Evolutionary conservation across 768 basidiomycete species (phyloP).

Genomic region (Amanita exitialis): DNA sequence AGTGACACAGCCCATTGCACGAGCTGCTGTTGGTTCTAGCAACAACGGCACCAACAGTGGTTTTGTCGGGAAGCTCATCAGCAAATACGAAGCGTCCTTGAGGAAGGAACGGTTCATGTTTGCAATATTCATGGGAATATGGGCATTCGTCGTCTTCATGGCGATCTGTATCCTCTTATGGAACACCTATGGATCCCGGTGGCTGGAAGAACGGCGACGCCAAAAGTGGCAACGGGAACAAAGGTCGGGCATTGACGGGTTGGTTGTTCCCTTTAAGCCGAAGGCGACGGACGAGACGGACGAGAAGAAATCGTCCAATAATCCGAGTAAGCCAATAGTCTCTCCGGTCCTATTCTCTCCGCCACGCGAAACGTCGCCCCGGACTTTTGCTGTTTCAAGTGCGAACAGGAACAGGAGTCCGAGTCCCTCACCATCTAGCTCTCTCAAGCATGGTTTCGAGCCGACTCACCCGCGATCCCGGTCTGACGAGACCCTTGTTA

Average conservation of each 20-base stretch:
- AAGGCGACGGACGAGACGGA: slow-evolving; percentile 7
- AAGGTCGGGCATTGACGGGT: slow-evolving; percentile 34
- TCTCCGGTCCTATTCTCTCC: slow-evolving; percentile 7
- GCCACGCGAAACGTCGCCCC: neutral
- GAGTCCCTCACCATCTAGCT: slow-evolving; percentile 11
- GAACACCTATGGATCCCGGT: slow-evolving; percentile 50
- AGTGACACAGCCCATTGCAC: slow-evolving; percentile 68
- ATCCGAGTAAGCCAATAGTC: slow-evolving; percentile 6
- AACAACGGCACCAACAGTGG: slow-evolving; percentile 39
- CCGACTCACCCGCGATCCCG: neutral
- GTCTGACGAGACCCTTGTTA: slow-evolving; percentile 2
- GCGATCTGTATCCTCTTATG: slow-evolving; percentile 61
- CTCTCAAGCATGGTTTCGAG: neutral
- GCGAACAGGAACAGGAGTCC: slow-evolving; percentile 3
- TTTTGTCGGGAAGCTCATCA: slow-evolving; percentile 63
- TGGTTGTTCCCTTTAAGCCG: slow-evolving; percentile 25
- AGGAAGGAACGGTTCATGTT: slow-evolving; percentile 83
- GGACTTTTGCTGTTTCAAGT: slow-evolving; percentile 9
- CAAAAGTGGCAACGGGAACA: slow-evolving; percentile 44
- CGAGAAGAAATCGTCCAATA: slow-evolving; percentile 18
- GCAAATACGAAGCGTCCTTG: slow-evolving; percentile 61
- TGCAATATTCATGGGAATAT: slow-evolving; percentile 70
- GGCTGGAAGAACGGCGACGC: slow-evolving; percentile 36
- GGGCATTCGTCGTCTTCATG: slow-evolving; percentile 78
- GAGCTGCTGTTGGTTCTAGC: slow-evolving; percentile 65